Evolutionary conservation across 2,329 filamentous ascomycete species (phyloP).

Genomic region (Apiospora phragmitis): DNA sequence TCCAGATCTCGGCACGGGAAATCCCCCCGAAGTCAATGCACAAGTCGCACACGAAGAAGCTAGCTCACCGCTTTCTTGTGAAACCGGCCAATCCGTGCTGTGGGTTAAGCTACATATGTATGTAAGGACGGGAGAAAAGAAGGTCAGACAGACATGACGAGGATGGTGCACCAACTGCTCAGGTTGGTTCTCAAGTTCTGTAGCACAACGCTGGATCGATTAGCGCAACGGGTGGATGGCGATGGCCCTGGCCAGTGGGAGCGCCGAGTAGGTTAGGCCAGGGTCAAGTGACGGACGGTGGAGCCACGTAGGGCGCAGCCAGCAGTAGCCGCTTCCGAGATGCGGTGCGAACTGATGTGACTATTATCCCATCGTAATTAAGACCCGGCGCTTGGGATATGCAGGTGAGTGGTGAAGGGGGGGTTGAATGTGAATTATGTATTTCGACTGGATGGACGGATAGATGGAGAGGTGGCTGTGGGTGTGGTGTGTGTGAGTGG

Average conservation of each 20-base stretch:
- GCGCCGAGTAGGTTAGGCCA: background rate
- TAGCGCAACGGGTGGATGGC: background rate
- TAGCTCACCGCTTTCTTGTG: background rate
- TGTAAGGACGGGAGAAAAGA: background rate
- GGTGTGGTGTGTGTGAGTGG: background rate
- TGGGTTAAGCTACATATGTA: background rate
- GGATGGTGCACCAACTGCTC: background rate
- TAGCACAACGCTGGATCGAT: background rate
- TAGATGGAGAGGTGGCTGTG: background rate
- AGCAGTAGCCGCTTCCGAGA: background rate
- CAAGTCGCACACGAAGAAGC: background rate
- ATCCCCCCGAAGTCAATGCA: background rate
- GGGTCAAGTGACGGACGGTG: slow-evolving; percentile 1
- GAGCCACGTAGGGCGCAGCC: background rate
- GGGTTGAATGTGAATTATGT: background rate
- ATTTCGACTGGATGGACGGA: background rate
- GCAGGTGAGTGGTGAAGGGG: background rate
- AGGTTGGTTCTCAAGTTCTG: background rate
- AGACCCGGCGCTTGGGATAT: slow-evolving; percentile 6
- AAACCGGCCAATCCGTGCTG: background rate
- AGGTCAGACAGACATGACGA: background rate
- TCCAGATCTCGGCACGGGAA: background rate
- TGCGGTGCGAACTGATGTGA: slow-evolving; percentile 1
- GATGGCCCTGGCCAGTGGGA: background rate
- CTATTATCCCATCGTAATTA: background rate